Conservation (phyloP, 2,329 filamentous ascomycete genomes). For the Botrytis porri region DNA sequence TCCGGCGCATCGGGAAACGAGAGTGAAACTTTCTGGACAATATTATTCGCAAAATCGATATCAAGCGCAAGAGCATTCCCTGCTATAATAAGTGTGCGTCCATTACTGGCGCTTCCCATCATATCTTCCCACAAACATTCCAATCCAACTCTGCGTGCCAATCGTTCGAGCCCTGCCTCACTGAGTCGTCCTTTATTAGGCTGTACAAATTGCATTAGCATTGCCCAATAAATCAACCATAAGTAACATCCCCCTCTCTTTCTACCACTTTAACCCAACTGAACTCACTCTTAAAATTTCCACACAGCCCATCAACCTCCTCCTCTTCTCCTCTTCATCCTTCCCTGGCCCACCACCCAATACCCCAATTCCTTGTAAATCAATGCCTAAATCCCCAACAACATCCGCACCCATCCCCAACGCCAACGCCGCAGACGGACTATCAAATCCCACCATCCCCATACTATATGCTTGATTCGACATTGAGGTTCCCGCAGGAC, state of each 20-base stretch:
- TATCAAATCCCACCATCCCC: conserved; percentile 52
- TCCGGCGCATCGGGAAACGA: conserved; percentile 59
- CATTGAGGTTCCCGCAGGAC: conserved; percentile 41
- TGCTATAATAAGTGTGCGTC: conserved; percentile 58
- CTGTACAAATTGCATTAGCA: conserved; percentile 30
- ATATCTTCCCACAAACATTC: conserved; percentile 59
- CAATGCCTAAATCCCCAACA: conserved; percentile 48
- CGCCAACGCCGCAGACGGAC: conserved; percentile 60
- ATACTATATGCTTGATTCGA: conserved; percentile 47
- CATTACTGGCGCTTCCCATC: conserved; percentile 47
- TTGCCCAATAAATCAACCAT: conserved; percentile 28
- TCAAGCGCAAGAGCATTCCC: conserved; percentile 60
- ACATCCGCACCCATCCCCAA: conserved; percentile 50
- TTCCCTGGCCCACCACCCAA: conserved; percentile 29
- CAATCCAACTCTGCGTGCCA: conserved; percentile 65
- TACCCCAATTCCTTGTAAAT: conserved; percentile 25
- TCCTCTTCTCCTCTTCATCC: conserved; percentile 52
- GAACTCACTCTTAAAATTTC: conserved; percentile 36
- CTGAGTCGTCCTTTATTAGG: conserved; percentile 61
- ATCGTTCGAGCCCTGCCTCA: conserved; percentile 69
- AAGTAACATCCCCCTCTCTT: not conserved
- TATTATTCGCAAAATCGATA: conserved; percentile 58
- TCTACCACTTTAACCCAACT: not conserved
- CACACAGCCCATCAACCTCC: conserved; percentile 41
- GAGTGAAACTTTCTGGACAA: conserved; percentile 61